These are phyloP conservation scores for Neurospora sp. DNA, from an alignment of 495 filamentous ascomycete species.

Conservation along the genomic window DNA sequence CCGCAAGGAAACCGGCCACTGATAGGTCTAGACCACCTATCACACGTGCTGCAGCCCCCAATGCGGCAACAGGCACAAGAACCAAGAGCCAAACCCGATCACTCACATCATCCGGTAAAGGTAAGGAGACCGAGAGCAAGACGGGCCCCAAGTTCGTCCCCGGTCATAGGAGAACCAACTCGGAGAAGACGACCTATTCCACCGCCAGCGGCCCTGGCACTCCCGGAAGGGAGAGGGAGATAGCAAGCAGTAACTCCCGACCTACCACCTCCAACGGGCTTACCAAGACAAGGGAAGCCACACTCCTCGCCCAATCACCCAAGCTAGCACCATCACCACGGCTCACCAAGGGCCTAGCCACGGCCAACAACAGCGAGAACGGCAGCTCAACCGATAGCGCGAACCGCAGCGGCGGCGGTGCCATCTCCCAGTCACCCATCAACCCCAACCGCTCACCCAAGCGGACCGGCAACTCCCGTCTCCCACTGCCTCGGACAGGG, in stretches of 20 bases:
- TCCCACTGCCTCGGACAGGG: conserved; percentile 27
- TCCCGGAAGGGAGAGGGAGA: neutral
- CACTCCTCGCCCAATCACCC: neutral
- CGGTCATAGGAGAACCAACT: neutral
- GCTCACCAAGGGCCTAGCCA: neutral
- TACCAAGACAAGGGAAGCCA: neutral
- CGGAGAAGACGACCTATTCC: neutral
- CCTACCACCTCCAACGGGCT: neutral
- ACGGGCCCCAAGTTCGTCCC: neutral
- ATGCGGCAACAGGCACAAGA: neutral
- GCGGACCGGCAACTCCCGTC: conserved; percentile 25
- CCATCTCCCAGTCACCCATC: conserved; percentile 2
- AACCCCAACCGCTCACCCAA: conserved; percentile 11
- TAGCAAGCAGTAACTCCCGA: neutral
- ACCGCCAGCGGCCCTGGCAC: neutral
- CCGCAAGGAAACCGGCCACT: neutral
- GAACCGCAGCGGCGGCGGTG: neutral
- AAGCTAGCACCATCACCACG: neutral
- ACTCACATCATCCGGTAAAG: neutral
- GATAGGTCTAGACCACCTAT: neutral
- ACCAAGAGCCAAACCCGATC: neutral
- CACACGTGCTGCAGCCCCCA: neutral
- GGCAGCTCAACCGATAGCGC: conserved; percentile 9
- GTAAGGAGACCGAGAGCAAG: neutral
- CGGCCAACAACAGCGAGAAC: conserved; percentile 3